Evolutionary conservation across 208 protist genomes (phyloP).

Genomic region (Herpetomonas samuelpessoai): DNA sequence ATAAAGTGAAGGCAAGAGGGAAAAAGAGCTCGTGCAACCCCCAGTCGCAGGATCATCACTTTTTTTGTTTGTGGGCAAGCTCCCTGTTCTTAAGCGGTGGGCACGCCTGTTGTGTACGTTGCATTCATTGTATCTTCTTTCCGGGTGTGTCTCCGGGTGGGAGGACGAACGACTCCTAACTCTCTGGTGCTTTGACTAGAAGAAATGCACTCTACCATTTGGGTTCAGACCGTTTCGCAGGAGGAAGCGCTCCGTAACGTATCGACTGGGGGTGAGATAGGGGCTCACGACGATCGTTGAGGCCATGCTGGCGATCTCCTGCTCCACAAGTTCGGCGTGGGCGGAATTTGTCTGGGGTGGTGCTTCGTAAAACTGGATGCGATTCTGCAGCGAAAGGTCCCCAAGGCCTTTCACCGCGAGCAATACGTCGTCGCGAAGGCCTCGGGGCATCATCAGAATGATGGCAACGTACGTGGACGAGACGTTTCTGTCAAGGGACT

Average conservation of each 20-base stretch:
- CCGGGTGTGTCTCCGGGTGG: neutral
- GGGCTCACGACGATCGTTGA: slow-evolving; percentile 34
- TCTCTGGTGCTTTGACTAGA: slow-evolving; percentile 21
- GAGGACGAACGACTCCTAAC: slow-evolving; percentile 5
- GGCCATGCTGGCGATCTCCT: slow-evolving; percentile 35
- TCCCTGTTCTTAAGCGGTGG: no score
- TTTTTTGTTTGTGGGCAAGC: no score
- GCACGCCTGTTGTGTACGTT: no score
- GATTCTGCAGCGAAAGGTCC: neutral
- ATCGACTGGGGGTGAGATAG: slow-evolving; percentile 31
- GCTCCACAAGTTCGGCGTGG: slow-evolving; percentile 33
- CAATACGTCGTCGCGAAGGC: no score
- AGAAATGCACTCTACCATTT: slow-evolving; percentile 26
- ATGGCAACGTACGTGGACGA: no score
- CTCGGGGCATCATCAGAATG: no score
- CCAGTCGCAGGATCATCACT: no score
- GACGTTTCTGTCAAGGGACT: no score
- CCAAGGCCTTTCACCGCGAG: no score
- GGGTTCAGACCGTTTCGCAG: slow-evolving; percentile 31
- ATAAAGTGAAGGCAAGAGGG: no score
- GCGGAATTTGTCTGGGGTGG: slow-evolving; percentile 8
- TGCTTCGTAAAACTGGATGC: slow-evolving; percentile 11
- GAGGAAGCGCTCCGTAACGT: slow-evolving; percentile 47
- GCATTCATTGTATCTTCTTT: no score
- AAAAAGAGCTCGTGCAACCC: no score